phyloP scores from a whole-genome alignment of 2,329 filamentous ascomycete species.

The Sclerotinia nivalis region DNA sequence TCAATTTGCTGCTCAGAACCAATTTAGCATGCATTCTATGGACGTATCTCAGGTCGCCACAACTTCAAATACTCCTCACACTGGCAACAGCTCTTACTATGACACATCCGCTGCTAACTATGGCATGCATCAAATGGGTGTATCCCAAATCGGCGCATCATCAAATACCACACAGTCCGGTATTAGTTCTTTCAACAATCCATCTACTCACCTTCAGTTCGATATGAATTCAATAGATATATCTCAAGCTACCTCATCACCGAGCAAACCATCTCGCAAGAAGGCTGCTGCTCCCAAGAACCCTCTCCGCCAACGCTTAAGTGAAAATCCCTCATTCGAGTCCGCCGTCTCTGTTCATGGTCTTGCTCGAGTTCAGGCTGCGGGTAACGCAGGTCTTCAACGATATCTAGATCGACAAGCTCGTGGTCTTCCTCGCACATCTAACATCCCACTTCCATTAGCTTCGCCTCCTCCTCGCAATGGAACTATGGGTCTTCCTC shows the following conservation, averaged over 20 bases:
- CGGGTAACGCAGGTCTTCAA: background rate
- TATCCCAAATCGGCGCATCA: too few relatives aligned
- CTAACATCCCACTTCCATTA: background rate
- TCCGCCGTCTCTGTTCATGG: constrained; percentile 18
- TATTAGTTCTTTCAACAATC: background rate
- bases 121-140: background rate
- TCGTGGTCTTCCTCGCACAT: constrained; percentile 15
- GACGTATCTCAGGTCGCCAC: too few relatives aligned
- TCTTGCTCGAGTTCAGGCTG: constrained; percentile 14
- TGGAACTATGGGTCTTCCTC: constrained; percentile 18
- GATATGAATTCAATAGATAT: background rate
- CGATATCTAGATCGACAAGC: constrained; percentile 17
- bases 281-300: background rate
- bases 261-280: background rate
- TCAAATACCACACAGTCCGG: background rate
- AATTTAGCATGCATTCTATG: background rate
- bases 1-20: background rate
- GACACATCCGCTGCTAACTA: background rate
- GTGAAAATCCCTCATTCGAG: constrained; percentile 20
- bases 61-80: background rate
- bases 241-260: background rate
- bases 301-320: constrained; percentile 10
- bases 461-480: background rate
- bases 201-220: background rate
- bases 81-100: background rate